Base-by-base conservation (phyloP, 106 monocot species). In the Dendrobium nobile region DNA sequence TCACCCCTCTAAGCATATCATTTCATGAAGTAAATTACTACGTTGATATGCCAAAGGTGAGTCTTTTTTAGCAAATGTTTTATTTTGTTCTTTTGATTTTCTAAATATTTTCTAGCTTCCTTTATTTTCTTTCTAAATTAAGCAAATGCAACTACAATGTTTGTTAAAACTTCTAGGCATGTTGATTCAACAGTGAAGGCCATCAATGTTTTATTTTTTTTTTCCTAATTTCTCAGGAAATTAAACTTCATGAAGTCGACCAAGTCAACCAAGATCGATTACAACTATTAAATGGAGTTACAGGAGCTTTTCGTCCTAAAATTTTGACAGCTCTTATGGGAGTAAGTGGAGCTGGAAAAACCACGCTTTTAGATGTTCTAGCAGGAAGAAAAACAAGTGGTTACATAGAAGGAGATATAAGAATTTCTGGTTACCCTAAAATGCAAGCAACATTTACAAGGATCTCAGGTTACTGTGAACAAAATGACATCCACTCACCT, bases 291-390 rank as follows among this genome's bases (percentile, higher is more conserved):
- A 79, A 64, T 24, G 84, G 78, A 8, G 85, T 93, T 37, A 88
- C 88, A 16, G 90, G 93, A 20, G 87, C 90, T 72, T 93, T 93
- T 80, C 70, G 83, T 27, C 93, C 93, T n/a, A 90, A 90, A 9
- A 81, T 90, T 68, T 82, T 93, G 44, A 90, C 93, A 9, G 93
- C 93, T 0, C 88, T 93, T 11, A 90, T 93, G 90, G 93, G 93
- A 10, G 87, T 93, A 11, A 93, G 93, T 81, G 93, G 93, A 1
- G 90, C 93, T 4, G 93, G 93, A 78, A 93, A 93, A 78, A 93
- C 93, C 0, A 93, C 93, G 7, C 93, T 93, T 33, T 90, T 93
- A 90, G 93, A 90, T 80, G 93, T 90, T 77, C 76, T 93, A 80
- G 88, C 93, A 65, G 93, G 93, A 16, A 87, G 93, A 78, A 90